Evolutionary conservation across 2,329 filamentous ascomycete genomes (phyloP).

Genomic region (Talaromyces sp.): DNA sequence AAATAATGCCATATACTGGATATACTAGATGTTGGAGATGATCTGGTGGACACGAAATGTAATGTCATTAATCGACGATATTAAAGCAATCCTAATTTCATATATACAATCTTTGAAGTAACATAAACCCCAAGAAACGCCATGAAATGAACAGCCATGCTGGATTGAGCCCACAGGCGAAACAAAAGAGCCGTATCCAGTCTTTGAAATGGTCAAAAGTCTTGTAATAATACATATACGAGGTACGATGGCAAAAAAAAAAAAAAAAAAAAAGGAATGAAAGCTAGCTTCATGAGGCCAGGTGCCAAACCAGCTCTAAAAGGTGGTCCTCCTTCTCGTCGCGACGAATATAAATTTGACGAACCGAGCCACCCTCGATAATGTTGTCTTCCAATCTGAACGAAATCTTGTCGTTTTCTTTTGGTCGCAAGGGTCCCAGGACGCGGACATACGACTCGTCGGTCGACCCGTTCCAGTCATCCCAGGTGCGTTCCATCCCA

Average conservation of each 20-base stretch:
- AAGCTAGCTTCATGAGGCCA: slow-evolving; percentile 1
- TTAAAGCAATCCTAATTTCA: background rate
- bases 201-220: background rate
- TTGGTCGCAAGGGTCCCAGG: slow-evolving; percentile 46
- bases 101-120: background rate
- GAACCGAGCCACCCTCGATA: slow-evolving; percentile 38
- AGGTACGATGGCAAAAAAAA: background rate
- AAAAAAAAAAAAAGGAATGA: background rate
- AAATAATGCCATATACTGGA: background rate
- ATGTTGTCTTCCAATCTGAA: slow-evolving; percentile 45
- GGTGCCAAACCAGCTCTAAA: slow-evolving; percentile 34
- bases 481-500: slow-evolving; percentile 50
- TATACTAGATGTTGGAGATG: background rate
- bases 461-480: slow-evolving; percentile 37
- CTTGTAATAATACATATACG: background rate
- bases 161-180: background rate
- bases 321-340: slow-evolving; percentile 37
- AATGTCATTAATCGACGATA: background rate
- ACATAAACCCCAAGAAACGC: background rate
- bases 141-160: background rate
- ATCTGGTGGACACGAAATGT: background rate
- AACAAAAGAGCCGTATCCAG: background rate
- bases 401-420: slow-evolving; percentile 46
- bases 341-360: slow-evolving; percentile 52
- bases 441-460: slow-evolving; percentile 46